Evolutionary conservation across 352 stramenopile species (phyloP), one percentile per base, ranked within the genome.

Genomic region (Globisporangium megalacanthum): DNA sequence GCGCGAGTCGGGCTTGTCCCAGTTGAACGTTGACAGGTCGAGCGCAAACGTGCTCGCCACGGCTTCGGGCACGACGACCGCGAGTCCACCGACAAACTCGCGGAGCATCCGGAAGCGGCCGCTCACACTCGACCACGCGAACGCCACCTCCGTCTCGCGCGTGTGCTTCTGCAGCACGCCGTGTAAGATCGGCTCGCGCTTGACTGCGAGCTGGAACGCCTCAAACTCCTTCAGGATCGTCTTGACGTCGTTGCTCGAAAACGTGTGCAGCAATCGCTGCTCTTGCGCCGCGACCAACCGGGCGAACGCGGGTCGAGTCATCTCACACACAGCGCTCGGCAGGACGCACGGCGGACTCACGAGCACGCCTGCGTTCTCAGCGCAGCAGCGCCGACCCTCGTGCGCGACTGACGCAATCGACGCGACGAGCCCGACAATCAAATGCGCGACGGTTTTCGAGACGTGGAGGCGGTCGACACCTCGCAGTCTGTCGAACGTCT

Each of bases 1-100:
- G 4, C 72, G 73, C 44, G 83, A 83, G 61, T 84, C 75, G 15
- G 73, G 72, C 56, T 85, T 88, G 54, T 84, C 78, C 75, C 76
- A 88, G 56, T 85, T 86, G 31, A 86, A 57, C 48, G 58, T 60
- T 19, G 54, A 56, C 13, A 88, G 52, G 52, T 85, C 75, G 0
- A 63, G 53, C 35, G 65, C 69, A 22, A 88, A 48, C 9, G 71
- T 68, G 37, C 61, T 58, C 0, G 62, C 54, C 19, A 62, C 62
- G 4, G 67, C 56, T 29, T 80, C 72, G 10, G 75, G 73, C 20
- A 84, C 66, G 8, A 81, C 75, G 6, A 64, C 63, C 6, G 76
- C 64, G 20, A 86, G 66, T 0, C 74, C 75, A 14, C 74, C 77
- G 6, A 84, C 49, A 56, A 89, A 87, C 57, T 83, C 73, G 37